Base-by-base conservation (phyloP, 495 filamentous ascomycete species). In the Xylaria scruposa region DNA sequence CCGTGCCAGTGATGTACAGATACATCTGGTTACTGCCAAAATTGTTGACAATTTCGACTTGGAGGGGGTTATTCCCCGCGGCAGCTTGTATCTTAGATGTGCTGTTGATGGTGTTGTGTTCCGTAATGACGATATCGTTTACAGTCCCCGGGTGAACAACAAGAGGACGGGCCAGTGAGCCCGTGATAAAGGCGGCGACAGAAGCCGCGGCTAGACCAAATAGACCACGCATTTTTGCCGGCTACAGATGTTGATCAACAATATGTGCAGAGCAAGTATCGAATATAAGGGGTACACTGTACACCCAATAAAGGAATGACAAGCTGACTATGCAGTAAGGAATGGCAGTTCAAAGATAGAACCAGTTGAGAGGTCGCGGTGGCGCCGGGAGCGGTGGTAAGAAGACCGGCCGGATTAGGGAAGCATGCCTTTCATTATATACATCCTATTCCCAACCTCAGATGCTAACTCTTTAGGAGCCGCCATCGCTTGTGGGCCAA, bases 1-100 rank as follows among this genome's bases (percentile, higher is more conserved):
- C 82, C 12, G 74, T 62, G 38, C 82, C 84, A 9, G 76, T 81
- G 42, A 85, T 72, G 64, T 84, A 85, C 47, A 78, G 78, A 53
- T 83, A 81, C 69, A 85, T 71, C 6, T 76, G 73, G 63, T 47
- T 44, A 0, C 72, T 76, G 60, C 75, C 78, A 61, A 82, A 80
- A 75, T 85, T 85, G 78, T 85, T 85, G 40, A 79, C 76, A 29
- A 85, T 66, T 51, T 81, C 68, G 19, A 81, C 68, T 10, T 66
- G 54, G 24, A 71, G 62, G 2, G 61, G 53, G 62, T 60, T 67
- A 31, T 17, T 53, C 36, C 29, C 70, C 26, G 21, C 33, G 6
- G 36, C 36, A 9, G 62, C 70, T 12, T 71, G 40, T 4, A 62
- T 42, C 8, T 26, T 51, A n/a, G 33, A 42, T 38, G 56, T 62